phyloP scores from a whole-genome alignment of 2,329 filamentous ascomycete genomes.

The Zelopaecilomyces penicillatus region DNA sequence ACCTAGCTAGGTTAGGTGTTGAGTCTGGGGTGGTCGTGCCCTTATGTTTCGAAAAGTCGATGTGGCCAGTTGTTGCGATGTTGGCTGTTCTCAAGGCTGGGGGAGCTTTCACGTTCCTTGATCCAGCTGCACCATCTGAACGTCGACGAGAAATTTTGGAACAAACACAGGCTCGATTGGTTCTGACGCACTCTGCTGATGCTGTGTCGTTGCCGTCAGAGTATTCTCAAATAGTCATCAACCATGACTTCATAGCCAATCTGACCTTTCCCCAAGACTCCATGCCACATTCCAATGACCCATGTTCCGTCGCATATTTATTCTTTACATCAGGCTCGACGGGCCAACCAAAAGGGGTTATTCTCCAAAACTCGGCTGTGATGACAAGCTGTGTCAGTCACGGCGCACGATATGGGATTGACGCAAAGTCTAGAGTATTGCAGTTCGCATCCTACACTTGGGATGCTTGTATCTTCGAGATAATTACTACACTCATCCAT shows the following conservation, averaged over 20 bases:
- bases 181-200: background rate
- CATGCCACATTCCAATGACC: background rate
- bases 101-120: constrained; percentile 13
- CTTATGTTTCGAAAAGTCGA: constrained; percentile 16
- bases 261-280: background rate
- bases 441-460: constrained; percentile 27
- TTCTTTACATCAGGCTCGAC: constrained; percentile 47
- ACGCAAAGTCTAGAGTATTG: constrained; percentile 8
- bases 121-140: constrained; percentile 4
- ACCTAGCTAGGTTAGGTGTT: constrained; percentile 23
- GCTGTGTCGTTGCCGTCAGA: too few relatives aligned
- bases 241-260: background rate
- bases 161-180: constrained; percentile 3
- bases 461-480: constrained; percentile 28
- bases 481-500: constrained; percentile 27
- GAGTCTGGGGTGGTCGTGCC: constrained; percentile 12
- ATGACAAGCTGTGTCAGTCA: background rate
- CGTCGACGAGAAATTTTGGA: constrained; percentile 1
- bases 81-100: constrained; percentile 18
- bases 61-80: constrained; percentile 16
- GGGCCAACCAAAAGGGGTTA: constrained; percentile 39
- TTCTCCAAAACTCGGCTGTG: constrained; percentile 13
- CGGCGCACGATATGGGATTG: background rate
- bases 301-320: constrained; percentile 19
- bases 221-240: too few relatives aligned